Percentiles rank a stretch among this genome's conserved stretches.
Evolutionary conservation across 495 filamentous ascomycete genomes (phyloP).

Genomic region (Neurospora sp.): DNA sequence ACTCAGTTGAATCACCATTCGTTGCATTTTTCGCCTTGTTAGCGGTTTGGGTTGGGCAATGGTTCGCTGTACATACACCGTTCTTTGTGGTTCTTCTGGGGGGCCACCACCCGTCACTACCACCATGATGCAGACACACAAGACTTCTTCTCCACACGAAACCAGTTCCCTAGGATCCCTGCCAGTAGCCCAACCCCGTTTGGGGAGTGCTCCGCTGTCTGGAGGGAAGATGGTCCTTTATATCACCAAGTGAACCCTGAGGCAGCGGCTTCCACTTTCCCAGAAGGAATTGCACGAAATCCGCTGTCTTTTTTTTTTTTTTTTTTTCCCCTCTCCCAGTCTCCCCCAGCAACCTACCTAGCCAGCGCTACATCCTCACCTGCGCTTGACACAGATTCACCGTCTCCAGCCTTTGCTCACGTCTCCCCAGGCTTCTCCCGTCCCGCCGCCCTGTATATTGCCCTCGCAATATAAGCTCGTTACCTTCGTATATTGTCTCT

Average conservation of each 20-base stretch:
- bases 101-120: constrained; percentile 4
- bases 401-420: constrained; percentile 7
- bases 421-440: constrained; percentile 18
- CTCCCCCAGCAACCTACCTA: not conserved
- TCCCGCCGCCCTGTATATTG: constrained; percentile 30
- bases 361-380: constrained; percentile 7
- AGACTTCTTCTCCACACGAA: constrained; percentile 19
- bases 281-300: constrained; percentile 9
- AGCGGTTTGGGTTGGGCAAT: not conserved
- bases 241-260: constrained; percentile 25
- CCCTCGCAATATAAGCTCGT: constrained; percentile 27
- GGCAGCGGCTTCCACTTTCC: constrained; percentile 7
- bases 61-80: not conserved
- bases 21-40: not conserved
- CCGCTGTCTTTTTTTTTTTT: constrained; percentile 7
- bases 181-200: constrained; percentile 20
- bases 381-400: constrained; percentile 6
- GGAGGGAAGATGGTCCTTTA: constrained; percentile 22
- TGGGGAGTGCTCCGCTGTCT: constrained; percentile 9
- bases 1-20: not conserved
- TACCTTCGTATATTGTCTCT: constrained; percentile 26
- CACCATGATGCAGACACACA: constrained; percentile 11
- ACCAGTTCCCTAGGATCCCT: constrained; percentile 17
- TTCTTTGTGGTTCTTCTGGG: not conserved
- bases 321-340: constrained; percentile 4